These are phyloP conservation scores for Russula foetens DNA, from an alignment of 768 basidiomycete genomes.

Conservation along the genomic window DNA sequence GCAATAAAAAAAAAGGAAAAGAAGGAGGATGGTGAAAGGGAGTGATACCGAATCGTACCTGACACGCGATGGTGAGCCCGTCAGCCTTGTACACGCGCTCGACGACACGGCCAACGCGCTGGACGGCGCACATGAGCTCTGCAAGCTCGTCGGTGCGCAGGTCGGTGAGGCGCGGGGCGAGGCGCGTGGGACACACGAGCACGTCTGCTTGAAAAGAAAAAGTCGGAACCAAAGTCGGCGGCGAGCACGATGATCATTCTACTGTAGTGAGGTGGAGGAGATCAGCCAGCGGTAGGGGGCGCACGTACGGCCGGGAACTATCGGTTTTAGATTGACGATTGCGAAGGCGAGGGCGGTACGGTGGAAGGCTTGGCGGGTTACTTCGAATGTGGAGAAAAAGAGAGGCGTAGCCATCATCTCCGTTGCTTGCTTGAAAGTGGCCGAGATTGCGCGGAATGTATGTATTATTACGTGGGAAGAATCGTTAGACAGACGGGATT, in stretches of 20 bases:
- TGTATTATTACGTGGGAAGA: too few relatives aligned
- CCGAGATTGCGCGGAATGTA: too few relatives aligned
- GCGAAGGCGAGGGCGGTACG: constrained; percentile 63
- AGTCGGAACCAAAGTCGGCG: too few relatives aligned
- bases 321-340: constrained; percentile 91
- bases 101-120: constrained; percentile 68
- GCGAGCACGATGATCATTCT: too few relatives aligned
- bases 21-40: not conserved
- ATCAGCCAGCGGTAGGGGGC: not conserved
- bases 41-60: constrained; percentile 41
- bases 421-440: too few relatives aligned
- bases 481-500: too few relatives aligned
- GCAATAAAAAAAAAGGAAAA: not conserved
- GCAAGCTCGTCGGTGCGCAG: constrained; percentile 52
- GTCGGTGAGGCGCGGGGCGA: constrained; percentile 42
- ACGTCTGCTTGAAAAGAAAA: constrained; percentile 33
- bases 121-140: constrained; percentile 74
- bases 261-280: too few relatives aligned
- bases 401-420: constrained; percentile 22
- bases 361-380: constrained; percentile 70
- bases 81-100: constrained; percentile 80
- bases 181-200: constrained; percentile 44
- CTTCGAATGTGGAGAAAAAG: constrained; percentile 74
- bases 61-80: constrained; percentile 80
- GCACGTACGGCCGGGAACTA: constrained; percentile 88